Conservation (phyloP, 106 monocot genomes). For the Amphibolis antarctica region DNA sequence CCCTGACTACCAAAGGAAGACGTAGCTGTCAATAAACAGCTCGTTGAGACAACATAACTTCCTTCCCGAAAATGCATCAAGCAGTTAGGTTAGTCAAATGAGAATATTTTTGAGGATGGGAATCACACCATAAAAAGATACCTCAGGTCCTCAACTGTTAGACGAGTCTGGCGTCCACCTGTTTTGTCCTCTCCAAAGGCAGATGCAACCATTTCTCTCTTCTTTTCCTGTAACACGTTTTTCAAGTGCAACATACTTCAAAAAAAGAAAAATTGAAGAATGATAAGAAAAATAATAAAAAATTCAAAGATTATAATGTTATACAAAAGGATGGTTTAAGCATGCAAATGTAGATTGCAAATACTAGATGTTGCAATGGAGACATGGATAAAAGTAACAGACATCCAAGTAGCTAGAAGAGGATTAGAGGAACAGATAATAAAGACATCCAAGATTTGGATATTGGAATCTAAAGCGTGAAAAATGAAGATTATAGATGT, state of each 20-base stretch:
- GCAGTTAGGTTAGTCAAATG: background rate
- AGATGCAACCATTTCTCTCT: constrained; percentile 83
- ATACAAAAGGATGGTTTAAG: too few species aligned
- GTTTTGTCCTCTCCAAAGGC: constrained; percentile 90
- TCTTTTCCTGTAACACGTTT: constrained; percentile 50
- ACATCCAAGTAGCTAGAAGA: too few species aligned
- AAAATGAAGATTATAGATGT: too few species aligned
- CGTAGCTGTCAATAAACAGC: background rate
- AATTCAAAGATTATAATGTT: too few species aligned
- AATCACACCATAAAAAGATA: constrained; percentile 60
- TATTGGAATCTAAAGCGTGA: too few species aligned
- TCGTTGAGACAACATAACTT: background rate
- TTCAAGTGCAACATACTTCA: background rate
- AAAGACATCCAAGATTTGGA: too few species aligned
- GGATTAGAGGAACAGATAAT: too few species aligned
- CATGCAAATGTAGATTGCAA: too few species aligned
- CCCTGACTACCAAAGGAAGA: background rate
- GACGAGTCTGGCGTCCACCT: constrained; percentile 54
- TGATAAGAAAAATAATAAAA: too few species aligned
- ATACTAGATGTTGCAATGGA: too few species aligned
- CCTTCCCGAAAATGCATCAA: background rate
- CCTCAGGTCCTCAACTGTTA: constrained; percentile 77
- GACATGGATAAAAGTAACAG: too few species aligned
- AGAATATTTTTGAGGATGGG: background rate
- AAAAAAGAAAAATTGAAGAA: too few species aligned